Conservation (phyloP, 2,329 filamentous ascomycete genomes). For the Trichoderma citrinoviride region DNA sequence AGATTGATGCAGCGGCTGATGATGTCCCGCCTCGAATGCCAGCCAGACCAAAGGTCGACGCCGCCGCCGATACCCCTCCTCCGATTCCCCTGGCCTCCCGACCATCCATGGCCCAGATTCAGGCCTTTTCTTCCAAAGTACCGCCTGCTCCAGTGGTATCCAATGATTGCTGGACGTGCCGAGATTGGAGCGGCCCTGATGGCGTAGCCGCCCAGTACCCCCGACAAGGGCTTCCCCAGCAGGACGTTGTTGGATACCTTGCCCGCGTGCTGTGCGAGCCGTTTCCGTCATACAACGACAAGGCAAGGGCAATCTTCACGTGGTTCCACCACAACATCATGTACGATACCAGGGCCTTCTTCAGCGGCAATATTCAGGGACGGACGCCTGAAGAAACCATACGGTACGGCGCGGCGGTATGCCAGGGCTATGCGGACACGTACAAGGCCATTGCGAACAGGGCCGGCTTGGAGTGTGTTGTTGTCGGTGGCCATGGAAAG, state of each 20-base stretch:
- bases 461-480: constrained; percentile 73
- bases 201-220: constrained; percentile 74
- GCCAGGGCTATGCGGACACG: constrained; percentile 83
- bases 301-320: constrained; percentile 87
- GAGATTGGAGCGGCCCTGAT: constrained; percentile 85
- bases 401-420: constrained; percentile 77
- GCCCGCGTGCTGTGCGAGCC: constrained; percentile 74
- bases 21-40: neutral
- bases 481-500: constrained; percentile 79
- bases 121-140: constrained; percentile 40
- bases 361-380: constrained; percentile 63
- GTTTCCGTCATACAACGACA: constrained; percentile 81
- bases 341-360: constrained; percentile 81
- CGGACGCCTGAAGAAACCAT: constrained; percentile 72
- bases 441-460: constrained; percentile 75
- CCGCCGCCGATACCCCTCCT: constrained; percentile 41
- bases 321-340: constrained; percentile 94
- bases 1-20: constrained; percentile 23
- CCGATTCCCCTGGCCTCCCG: constrained; percentile 53
- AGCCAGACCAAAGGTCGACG: constrained; percentile 13
- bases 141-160: constrained; percentile 30
- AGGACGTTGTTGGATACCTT: constrained; percentile 67
- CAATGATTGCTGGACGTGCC: constrained; percentile 70
- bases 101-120: constrained; percentile 51
- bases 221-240: constrained; percentile 63